Percentiles rank a stretch among this genome's conserved stretches.
Evolutionary conservation across 2,329 filamentous ascomycete genomes (phyloP).

Genomic region (Botrytis porri): DNA sequence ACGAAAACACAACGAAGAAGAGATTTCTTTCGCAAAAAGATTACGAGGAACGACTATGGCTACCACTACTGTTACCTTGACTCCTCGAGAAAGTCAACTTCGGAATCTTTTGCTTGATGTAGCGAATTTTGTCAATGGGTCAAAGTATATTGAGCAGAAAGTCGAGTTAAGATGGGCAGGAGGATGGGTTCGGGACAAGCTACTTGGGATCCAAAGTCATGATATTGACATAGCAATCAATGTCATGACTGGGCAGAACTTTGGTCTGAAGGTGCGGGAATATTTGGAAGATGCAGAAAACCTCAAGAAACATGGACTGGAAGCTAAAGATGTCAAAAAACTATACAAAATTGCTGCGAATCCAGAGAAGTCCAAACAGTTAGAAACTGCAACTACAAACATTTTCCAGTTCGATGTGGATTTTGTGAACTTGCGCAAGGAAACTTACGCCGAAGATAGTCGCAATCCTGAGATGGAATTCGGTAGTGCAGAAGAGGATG

Average conservation of each 20-base stretch:
- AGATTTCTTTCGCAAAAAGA: conserved; percentile 24
- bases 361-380: conserved; percentile 93
- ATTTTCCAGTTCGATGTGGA: conserved; percentile 88
- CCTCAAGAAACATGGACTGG: conserved; percentile 58
- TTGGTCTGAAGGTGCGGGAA: conserved; percentile 65
- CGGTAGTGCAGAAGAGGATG: conserved; percentile 87
- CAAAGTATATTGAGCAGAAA: conserved; percentile 49
- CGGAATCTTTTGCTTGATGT: conserved; percentile 78
- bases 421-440: conserved; percentile 89
- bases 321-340: conserved; percentile 61
- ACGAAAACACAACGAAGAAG: conserved; percentile 38
- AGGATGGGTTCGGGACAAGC: conserved; percentile 84
- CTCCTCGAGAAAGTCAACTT: conserved; percentile 67
- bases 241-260: conserved; percentile 75
- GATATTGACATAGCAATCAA: conserved; percentile 88
- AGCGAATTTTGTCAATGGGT: conserved; percentile 63
- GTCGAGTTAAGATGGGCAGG: conserved; percentile 74
- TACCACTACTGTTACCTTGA: conserved; percentile 53
- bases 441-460: conserved; percentile 85
- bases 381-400: conserved; percentile 84
- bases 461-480: conserved; percentile 92
- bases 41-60: conserved; percentile 27
- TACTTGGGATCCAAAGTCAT: conserved; percentile 68
- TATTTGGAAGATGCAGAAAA: conserved; percentile 63
- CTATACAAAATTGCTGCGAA: conserved; percentile 89